Base-by-base conservation (phyloP, 164 flowering plant species). In the Protea cynaroides region DNA sequence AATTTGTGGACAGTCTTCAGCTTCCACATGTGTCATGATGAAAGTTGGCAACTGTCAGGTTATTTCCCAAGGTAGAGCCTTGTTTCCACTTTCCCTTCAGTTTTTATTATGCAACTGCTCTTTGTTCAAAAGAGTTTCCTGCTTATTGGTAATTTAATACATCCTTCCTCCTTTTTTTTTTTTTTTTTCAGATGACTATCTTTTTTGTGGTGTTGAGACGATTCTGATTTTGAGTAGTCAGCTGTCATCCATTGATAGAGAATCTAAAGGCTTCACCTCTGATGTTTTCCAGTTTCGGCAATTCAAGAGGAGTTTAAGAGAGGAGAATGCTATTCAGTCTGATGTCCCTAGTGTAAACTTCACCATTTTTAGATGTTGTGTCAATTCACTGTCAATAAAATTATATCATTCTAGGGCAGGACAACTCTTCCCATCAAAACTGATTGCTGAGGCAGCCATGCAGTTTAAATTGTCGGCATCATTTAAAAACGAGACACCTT, bases 241-340 rank as follows among this genome's bases (percentile, higher is more conserved):
- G 69, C 72, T 89, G 68, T 80, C 86, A 38, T 62, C 62, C 14
- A 83, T 91, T 65, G 79, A 65, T 43, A 73, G 70, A 58, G 73
- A 77, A 58, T 81, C 93, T 21, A 70, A 71, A 71, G 17, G 64
- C 66, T 89, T 82, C 72, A 80, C 78, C 8, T 72, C 81, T 50
- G 90, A 91, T 78, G 78, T 88, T 56, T 62, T 66, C 15, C 85
- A 79, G 56, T 91, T 87, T 77, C 70, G 80, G 65, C 90, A 79
- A 68, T 62, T 65, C 50, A 86, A 69, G 74, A 80, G 61, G 69
- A 55, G 56, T 60, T 53, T 68, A 47, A 69, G 70, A 69, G 79
- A 75, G 53, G 63, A 53, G 21, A 34, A 21, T 62, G 64, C 60
- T 36, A 56, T 63, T 59, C 40, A 60, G 18, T 70, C 67, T 65